Evolutionary conservation across 164 flowering plant genomes (phyloP).

Genomic region (Cinnamomum chago): DNA sequence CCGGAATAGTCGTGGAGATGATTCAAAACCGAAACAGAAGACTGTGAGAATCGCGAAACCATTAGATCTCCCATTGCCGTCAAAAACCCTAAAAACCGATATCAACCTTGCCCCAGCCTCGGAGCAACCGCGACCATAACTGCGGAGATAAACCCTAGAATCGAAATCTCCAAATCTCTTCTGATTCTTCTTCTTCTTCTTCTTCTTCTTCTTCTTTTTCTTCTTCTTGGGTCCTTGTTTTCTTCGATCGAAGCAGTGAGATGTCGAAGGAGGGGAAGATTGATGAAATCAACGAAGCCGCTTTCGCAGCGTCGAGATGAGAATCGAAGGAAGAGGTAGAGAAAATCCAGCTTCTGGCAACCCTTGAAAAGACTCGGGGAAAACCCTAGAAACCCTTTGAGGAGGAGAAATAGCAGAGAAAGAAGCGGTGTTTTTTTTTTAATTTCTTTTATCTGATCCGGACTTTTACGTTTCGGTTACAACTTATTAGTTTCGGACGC

Average conservation of each 20-base stretch:
- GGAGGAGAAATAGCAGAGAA: not conserved
- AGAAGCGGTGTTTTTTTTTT: not conserved
- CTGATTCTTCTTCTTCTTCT: not conserved
- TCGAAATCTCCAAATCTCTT: not conserved
- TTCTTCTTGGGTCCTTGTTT: not conserved
- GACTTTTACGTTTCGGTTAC: not conserved
- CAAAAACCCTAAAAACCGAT: constrained; percentile 36
- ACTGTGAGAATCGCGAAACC: constrained; percentile 76
- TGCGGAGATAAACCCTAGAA: not conserved
- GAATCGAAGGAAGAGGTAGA: constrained; percentile 39
- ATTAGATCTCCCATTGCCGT: constrained; percentile 99
- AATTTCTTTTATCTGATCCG: not conserved
- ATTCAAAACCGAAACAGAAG: constrained; percentile 45
- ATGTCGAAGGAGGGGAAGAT: not conserved
- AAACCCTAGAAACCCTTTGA: constrained; percentile 14
- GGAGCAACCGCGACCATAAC: constrained; percentile 5
- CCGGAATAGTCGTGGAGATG: constrained; percentile 51
- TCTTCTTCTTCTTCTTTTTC: not conserved
- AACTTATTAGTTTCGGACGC: not conserved
- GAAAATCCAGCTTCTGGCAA: constrained; percentile 68
- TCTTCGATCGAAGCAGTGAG: not conserved
- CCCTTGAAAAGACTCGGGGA: constrained; percentile 15
- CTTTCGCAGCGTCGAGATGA: constrained; percentile 82
- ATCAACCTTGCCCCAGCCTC: constrained; percentile 10
- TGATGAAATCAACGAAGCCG: constrained; percentile 67